Evolutionary conservation across 768 basidiomycete species (phyloP), one percentile per base, ranked within the genome.

Genomic region (Suillus paluster): DNA sequence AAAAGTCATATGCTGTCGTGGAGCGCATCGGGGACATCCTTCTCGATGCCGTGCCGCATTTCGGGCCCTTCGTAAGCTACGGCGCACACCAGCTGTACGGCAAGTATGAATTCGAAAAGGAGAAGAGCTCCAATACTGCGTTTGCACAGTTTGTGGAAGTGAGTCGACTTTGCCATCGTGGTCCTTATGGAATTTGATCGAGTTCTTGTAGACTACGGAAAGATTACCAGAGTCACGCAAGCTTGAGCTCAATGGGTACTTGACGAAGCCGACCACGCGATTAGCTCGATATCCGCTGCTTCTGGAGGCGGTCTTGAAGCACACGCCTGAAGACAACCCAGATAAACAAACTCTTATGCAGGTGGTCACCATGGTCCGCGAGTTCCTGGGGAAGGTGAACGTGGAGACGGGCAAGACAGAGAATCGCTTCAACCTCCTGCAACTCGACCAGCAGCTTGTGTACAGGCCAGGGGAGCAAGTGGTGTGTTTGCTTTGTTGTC

Each of bases 51-150:
- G 92, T 96, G 2, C 92, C 93, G 1, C 84, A 90, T 71, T 97
- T 99, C 68, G 85, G 81, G 11, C 97, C 97, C 1, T 99, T 98
- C 70, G 95, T 99, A 53, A 87, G 86, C 38, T 99, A 99, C 70
- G 97, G 97, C 48, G 89, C 95, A 10, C 97, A 99, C 72, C 97
- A 99, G 75, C 79, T 98, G 60, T 98, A 97, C 71, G 97, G 97
- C 14, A 99, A 99, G 77, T 98, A 94, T 73, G 96, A 98, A 78
- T 99, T 99, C 74, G 97, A 99, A 81, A 97, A 94, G 83, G 97
- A 99, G 83, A 99, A 98, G 81, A 88, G 84, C 59, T 84, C 88
- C 56, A 99, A 99, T 77, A 86, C 91, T 6, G 91, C 88, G 14
- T 99, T 99, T 78, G 91, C 94, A 57, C 86, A 87, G 63, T 99